Evolutionary conservation across 768 basidiomycete genomes (phyloP), one percentile per base, ranked within the genome.

Genomic region (Lactifluus piperatus): DNA sequence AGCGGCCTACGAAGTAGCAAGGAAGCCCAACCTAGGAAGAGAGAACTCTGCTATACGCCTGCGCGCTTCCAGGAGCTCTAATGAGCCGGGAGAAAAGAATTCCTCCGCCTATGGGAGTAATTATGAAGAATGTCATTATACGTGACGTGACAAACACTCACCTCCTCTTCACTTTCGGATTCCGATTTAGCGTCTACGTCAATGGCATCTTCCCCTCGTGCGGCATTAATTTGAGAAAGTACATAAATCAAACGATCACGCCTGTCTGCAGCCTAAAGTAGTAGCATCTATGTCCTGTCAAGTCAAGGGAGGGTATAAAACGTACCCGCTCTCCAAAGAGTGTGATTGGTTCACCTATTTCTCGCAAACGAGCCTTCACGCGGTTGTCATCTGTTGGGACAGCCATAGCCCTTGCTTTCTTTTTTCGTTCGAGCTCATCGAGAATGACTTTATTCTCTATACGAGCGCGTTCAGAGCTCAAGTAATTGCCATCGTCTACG

Each of bases 351-450:
- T 99, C 92, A 39, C 92, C 94, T 66, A 97, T 85, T 74, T 95
- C 92, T 57, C 97, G 79, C 58, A 99, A 77, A 57, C 91, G 79
- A 39, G 86, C 84, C 69, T 88, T 88, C 67, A 99, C 97, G 64
- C 88, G 86, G 68, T 83, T 88, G 72, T 98, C 97, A 72, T 98
- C 95, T 7, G 97, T 99, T 8, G 97, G 97, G 10, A 98, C 93
- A 7, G 94, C 97, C 74, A 97, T 82, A 60, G 79, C 86, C 63
- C 97, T 81, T 13, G 94, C 88, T 67, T 92, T 88, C 78, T 97
- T 97, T 80, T 95, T 97, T 64, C 94, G 82, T 70, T 99, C 97
- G n/a, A 99, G 83, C 72, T 97, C 94, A 69, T 92, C 90, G 48
- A 98, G 78, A 54, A 98, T 83, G 64, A 87, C 86, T 68, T 88